Evolutionary conservation across 495 filamentous ascomycete genomes (phyloP).

Genomic region (Aspergillus ostianus): DNA sequence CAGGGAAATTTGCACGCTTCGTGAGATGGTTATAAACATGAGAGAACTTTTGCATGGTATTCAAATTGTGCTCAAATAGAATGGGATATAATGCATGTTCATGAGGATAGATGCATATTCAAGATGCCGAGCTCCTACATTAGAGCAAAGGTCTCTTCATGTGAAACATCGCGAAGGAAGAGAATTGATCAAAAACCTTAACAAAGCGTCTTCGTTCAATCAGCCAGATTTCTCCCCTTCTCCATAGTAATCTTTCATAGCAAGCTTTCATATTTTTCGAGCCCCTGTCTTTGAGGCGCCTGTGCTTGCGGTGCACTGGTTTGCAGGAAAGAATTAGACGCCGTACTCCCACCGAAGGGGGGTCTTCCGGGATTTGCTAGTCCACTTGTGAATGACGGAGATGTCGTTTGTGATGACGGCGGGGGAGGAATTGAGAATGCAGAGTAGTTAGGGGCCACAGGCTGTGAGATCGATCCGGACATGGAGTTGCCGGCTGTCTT

Average conservation of each 20-base stretch:
- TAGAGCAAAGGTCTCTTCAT: constrained; percentile 7
- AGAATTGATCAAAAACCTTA: constrained; percentile 7
- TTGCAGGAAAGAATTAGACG: constrained; percentile 18
- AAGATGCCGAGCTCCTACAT: no score
- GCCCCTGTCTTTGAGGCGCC: constrained; percentile 48
- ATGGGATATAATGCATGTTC: constrained; percentile 12
- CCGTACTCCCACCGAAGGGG: constrained; percentile 22
- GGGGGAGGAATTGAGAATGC: constrained; percentile 49
- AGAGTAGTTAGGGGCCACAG: constrained; percentile 34
- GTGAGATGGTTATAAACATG: no score
- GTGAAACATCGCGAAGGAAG: background rate
- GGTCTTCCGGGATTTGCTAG: constrained; percentile 17
- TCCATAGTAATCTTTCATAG: constrained; percentile 41
- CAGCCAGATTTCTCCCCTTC: background rate
- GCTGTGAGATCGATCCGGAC: constrained; percentile 23
- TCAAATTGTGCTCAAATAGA: constrained; percentile 1
- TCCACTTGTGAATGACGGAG: constrained; percentile 13
- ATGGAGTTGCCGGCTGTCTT: constrained; percentile 21
- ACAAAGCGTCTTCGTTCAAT: background rate
- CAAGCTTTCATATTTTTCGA: constrained; percentile 82
- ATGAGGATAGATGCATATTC: constrained; percentile 8
- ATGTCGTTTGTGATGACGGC: constrained; percentile 23
- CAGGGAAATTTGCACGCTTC: no score
- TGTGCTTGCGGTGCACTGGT: constrained; percentile 30
- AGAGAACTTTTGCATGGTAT: background rate